Evolutionary conservation across 169 alveolate genomes (phyloP).

Genomic region (Plasmodium adleri): DNA sequence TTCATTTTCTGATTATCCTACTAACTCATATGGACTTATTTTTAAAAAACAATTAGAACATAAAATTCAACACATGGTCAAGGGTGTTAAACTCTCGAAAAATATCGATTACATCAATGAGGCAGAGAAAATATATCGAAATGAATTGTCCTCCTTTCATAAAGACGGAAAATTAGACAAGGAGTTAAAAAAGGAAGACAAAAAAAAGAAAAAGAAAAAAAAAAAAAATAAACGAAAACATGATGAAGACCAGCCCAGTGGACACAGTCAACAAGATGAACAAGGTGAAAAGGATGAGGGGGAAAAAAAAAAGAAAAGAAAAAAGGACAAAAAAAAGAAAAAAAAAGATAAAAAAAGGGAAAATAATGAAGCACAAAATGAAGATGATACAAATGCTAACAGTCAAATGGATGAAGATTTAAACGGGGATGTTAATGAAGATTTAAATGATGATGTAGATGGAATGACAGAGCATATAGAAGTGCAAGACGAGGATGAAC

Average conservation of each 20-base stretch:
- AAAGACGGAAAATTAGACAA: conserved; percentile 77
- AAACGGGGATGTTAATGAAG: conserved; percentile 8
- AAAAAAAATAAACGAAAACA: conserved; percentile 37
- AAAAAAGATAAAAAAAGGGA: conserved; percentile 15
- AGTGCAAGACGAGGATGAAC: conserved; percentile 50
- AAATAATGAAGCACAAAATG: background rate
- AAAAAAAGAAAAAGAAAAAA: conserved; percentile 53
- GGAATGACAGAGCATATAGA: conserved; percentile 3
- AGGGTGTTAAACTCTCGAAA: conserved; percentile 87
- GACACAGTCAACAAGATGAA: background rate
- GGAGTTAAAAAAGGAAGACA: conserved; percentile 77
- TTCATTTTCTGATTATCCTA: conserved; percentile 87
- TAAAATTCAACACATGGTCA: conserved; percentile 92
- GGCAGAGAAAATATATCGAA: conserved; percentile 85
- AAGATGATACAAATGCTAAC: background rate
- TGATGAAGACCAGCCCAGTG: background rate
- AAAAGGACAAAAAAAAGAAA: conserved; percentile 43
- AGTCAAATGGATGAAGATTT: conserved; percentile 13
- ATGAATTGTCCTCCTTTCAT: conserved; percentile 78
- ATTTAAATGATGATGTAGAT: background rate
- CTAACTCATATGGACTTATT: conserved; percentile 94
- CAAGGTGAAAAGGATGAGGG: conserved; percentile 73
- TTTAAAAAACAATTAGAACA: conserved; percentile 95
- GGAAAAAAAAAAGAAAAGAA: conserved; percentile 55
- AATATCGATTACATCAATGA: conserved; percentile 92